Evolutionary conservation across 2,329 filamentous ascomycete species (phyloP), one percentile per base, ranked within the genome.

Genomic region (Penicillium rolfsii): DNA sequence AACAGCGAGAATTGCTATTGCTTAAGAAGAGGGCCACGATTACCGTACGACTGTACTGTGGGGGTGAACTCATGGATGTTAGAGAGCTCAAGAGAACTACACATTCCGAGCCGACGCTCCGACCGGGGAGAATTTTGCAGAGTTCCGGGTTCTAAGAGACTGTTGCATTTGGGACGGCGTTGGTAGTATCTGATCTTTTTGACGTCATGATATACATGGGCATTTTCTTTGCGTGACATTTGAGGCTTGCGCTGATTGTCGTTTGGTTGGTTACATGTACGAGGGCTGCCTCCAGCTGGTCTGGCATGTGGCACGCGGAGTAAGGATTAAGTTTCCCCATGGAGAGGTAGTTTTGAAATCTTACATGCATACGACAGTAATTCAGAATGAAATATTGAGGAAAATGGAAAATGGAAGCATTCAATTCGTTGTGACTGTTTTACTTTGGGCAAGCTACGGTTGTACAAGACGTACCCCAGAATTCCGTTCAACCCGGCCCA

Each of bases 1-100:
- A 58, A 14, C 65, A 70, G 40, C 53, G 53, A 5, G 63, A 64
- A 24, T 30, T 46, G 11, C 28, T 64, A 1, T 41, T 60, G 38
- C 14, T 59, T 1, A 64, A 54, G 33, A 52, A 58, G 16, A 41
- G 45, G 9, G 54, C 55, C 5, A 65, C 56, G 1, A 35, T 65
- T 14, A 65, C 59, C 2, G 60, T 67, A 0, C 58, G 60, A 26
- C 24, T 67, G n/a, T 67, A 67, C 55, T 65, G 59, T 38, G 16
- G 58, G 5, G 65, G 65, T 3, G 56, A 65, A 46, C 28, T 67
- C n/a, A 52, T 45, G 56, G 57, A 61, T 55, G 56, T 64, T 5
- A 45, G 65, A n/a, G 50, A 64, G 48, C 36, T 67, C 30, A 49
- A 63, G 56, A 40, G 61, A 28, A 55, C 52, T 24, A 36, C 55